phyloP scores from a whole-genome alignment of 441 rosid species.

The Bruguiera hainesii region DNA sequence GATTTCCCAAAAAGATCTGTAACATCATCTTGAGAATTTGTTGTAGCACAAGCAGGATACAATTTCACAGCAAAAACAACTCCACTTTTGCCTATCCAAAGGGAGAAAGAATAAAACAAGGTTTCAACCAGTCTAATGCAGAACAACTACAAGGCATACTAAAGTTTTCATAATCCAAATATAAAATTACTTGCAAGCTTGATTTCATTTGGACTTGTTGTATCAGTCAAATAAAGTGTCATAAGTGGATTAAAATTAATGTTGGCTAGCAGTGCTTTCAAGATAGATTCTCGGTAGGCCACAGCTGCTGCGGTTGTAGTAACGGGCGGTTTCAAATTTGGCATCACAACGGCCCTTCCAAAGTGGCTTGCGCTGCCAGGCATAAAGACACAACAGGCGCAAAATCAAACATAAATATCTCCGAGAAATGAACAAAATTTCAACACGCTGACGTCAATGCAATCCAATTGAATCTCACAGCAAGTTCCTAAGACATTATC shows the following conservation, averaged over 20 bases:
- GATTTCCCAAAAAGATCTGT: conserved; percentile 83
- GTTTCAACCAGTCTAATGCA: not conserved
- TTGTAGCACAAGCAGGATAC: conserved; percentile 97
- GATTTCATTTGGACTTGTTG: conserved; percentile 68
- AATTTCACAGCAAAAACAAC: conserved; percentile 82
- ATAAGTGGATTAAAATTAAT: conserved; percentile 68
- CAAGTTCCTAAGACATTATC: too few species aligned
- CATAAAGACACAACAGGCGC: not conserved
- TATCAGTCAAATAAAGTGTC: conserved; percentile 85
- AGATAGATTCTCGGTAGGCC: conserved; percentile 48
- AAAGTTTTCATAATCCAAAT: not conserved
- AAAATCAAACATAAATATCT: conserved; percentile 7
- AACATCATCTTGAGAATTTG: conserved; percentile 95
- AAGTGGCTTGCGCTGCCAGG: conserved; percentile 52
- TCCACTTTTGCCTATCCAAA: conserved; percentile 65
- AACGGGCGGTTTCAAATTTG: conserved; percentile 82
- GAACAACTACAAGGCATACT: not conserved
- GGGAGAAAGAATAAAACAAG: not conserved
- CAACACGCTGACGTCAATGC: too few species aligned
- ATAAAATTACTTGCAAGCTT: conserved; percentile 63
- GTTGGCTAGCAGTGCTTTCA: conserved; percentile 52
- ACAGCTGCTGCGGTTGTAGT: conserved; percentile 70
- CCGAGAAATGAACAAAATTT: not conserved
- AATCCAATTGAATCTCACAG: too few species aligned
- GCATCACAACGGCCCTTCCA: conserved; percentile 88